Evolutionary conservation across 2,329 filamentous ascomycete genomes (phyloP), one percentile per base, ranked within the genome.

Genomic region (Mycosphaerella sp.): DNA sequence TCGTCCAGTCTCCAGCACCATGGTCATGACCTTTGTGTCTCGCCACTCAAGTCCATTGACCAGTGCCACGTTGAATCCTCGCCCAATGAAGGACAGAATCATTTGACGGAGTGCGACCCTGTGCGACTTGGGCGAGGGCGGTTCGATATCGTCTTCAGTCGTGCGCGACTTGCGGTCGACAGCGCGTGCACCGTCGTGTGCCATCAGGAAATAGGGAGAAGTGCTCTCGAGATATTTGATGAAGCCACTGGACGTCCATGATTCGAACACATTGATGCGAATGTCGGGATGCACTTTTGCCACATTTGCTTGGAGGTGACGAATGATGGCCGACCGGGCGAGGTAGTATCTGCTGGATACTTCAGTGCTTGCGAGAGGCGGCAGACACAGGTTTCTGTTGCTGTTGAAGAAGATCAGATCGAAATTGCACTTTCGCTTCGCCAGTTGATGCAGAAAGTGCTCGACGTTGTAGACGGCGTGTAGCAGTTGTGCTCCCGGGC

Each of bases 401-500:
- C 76, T 71, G 26, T 81, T 74, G 63, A 90, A 87, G 72, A 88
- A 91, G 12, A 83, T 72, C 57, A 90, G 69, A 58, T 89, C 79
- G 62, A 89, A 90, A 53, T 83, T 81, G 67, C 85, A 89, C 50
- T 83, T 82, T 47, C 85, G 76, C 51, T 78, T 76, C 41, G 76
- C 72, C 12, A 90, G 75, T 52, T 80, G 76, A 41, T 73, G 69
- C 1, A 90, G 74, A 59, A 89, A 84, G 6, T 72, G 74, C 67
- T 91, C 87, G 0, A 89, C 80, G 1, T 80, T 78, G 65, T 86
- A 85, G 3, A 83, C 77, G 0, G 84, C 85, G 66, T 89, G 86
- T 0, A 90, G 74, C 6, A 90, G 67, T 67, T 90, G 86, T 54
- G 86, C 84, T 0, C 85, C 86, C 47, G 74, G 76, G 78, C 78